Evolutionary conservation across 352 stramenopile genomes (phyloP), one percentile per base, ranked within the genome.

Genomic region (Phytophthora fragariae): DNA sequence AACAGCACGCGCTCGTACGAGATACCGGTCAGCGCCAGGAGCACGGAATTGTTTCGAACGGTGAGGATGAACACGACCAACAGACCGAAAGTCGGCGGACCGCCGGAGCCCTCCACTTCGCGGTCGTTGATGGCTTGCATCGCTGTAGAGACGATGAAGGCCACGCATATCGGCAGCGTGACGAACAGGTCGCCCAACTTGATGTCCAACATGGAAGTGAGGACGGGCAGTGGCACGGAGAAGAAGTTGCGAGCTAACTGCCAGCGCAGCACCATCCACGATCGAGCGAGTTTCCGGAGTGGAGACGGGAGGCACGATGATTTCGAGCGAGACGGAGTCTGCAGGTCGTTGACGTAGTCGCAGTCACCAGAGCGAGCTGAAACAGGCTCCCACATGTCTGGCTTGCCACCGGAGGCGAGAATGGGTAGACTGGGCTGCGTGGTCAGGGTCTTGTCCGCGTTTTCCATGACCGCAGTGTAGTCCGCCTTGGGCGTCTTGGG

Each of bases 1-100:
- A 86, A 75, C 17, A 90, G 53, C 54, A 65, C 77, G 4, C 83
- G 81, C 47, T 90, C 83, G 58, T 85, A 90, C 2, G 83, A 77
- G 17, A 90, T 70, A 1, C 80, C 83, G 3, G 79, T 88, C 35
- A 80, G 27, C 6, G 54, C 37, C n/a, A 86, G 62, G 14, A 90
- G 71, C 29, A 81, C 62, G 29, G 76, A 79, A 56, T 90, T 89
- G 76, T 88, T 87, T 46, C 83, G 79, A 4, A 90, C 68, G 0
- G 79, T 69, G 0, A 90, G 59, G 6, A 77, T 62, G 58, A 89
- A 86, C 3, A 82, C 70, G 19, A 86, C 5, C 15, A 83, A 49
- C 37, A 90, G 65, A 9, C 72, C 69, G 54, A 84, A 56, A 5
- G 68, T 66, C 9, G 83, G 76, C 8, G 72, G 65, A 1, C 41